Percentiles rank a stretch among this genome's conserved stretches.
Conservation (phyloP, 805 yeast genomes). For the Jamesozyma lodderae region DNA sequence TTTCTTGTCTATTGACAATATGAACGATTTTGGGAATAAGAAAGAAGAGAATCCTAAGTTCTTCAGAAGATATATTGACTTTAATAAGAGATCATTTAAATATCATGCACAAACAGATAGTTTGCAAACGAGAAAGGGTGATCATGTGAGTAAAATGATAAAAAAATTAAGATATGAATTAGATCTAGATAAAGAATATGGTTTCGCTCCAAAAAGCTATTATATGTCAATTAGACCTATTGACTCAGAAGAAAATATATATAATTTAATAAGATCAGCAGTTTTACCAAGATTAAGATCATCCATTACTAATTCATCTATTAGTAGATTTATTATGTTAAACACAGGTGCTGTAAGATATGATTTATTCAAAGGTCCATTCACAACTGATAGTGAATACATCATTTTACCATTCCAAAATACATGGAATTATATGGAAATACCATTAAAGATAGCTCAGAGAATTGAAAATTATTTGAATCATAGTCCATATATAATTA, state of each 20-base stretch:
- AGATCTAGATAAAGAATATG: conserved; percentile 47
- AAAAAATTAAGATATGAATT: conserved; percentile 37
- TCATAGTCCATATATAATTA: conserved; percentile 27
- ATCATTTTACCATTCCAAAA: conserved; percentile 82
- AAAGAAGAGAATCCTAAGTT: conserved; percentile 25
- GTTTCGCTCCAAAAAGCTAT: conserved; percentile 59
- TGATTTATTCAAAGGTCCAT: conserved; percentile 77
- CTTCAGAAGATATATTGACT: conserved; percentile 71
- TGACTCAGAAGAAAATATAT: conserved; percentile 48
- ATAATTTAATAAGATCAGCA: conserved; percentile 45
- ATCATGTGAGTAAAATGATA: conserved; percentile 38
- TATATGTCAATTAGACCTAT: conserved; percentile 60
- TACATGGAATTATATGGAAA: conserved; percentile 58
- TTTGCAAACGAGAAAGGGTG: conserved; percentile 52
- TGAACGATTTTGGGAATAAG: neutral
- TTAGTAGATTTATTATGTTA: conserved; percentile 48
- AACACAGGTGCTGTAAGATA: conserved; percentile 87
- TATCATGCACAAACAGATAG: conserved; percentile 41
- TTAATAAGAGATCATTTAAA: conserved; percentile 61
- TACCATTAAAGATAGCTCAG: conserved; percentile 52
- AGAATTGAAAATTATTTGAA: conserved; percentile 50
- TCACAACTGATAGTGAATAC: conserved; percentile 69
- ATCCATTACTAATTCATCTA: conserved; percentile 20
- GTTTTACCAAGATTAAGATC: conserved; percentile 39
- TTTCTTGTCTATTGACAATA: conserved; percentile 52